A percentile compares a stretch with the other conserved stretches of the same genome.
These are phyloP conservation scores for Leccinum uliginosum DNA, from an alignment of 768 basidiomycete genomes.

Conservation along the genomic window DNA sequence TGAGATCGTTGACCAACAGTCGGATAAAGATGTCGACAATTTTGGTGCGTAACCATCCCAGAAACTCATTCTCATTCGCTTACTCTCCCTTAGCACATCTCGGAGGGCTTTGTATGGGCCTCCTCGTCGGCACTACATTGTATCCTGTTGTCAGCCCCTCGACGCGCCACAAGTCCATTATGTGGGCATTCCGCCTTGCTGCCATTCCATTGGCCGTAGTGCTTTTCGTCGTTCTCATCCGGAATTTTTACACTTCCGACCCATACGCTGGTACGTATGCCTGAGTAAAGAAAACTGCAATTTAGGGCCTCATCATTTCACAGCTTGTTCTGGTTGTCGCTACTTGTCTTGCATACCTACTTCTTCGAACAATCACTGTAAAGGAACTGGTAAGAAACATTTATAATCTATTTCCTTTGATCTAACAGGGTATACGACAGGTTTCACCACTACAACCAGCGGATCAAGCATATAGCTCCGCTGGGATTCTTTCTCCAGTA, in stretches of 20 bases:
- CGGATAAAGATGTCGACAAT: conserved; percentile 72
- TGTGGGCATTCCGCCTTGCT: conserved; percentile 67
- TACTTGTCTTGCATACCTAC: conserved; percentile 90
- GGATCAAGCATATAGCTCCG: conserved; percentile 26
- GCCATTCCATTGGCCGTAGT: conserved; percentile 75
- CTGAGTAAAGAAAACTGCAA: background rate
- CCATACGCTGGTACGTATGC: conserved; percentile 68
- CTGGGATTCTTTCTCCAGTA: background rate
- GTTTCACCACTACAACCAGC: conserved; percentile 28
- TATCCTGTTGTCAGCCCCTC: conserved; percentile 87
- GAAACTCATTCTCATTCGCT: background rate
- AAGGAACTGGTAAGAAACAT: conserved; percentile 37
- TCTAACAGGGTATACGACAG: conserved; percentile 12
- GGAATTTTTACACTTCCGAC: conserved; percentile 89
- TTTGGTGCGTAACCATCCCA: conserved; percentile 50
- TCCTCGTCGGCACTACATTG: conserved; percentile 77
- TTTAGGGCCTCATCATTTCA: background rate
- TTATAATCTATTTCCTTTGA: background rate
- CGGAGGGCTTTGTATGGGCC: conserved; percentile 81
- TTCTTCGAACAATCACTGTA: conserved; percentile 61
- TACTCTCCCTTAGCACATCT: conserved; percentile 64
- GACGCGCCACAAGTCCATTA: conserved; percentile 63
- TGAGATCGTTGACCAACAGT: conserved; percentile 15
- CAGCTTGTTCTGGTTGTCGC: conserved; percentile 83
- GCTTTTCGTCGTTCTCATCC: conserved; percentile 74